Conservation (phyloP, 148 eudicot species). For the Talinum fruticosum region DNA sequence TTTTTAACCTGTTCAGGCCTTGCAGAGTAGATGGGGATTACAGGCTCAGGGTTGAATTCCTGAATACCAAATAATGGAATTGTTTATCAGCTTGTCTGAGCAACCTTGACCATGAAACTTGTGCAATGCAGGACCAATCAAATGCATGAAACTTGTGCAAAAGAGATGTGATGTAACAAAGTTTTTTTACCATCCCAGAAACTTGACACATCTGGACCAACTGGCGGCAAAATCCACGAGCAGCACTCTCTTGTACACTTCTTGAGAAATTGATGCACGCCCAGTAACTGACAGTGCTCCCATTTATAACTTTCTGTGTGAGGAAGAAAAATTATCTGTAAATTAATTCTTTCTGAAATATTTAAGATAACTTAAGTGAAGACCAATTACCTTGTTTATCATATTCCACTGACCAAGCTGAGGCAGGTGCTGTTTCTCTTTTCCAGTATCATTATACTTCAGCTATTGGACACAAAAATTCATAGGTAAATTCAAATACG, state of each 20-base stretch:
- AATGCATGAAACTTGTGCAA: neutral
- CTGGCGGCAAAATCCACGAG: conserved; percentile 71
- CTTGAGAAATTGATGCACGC: conserved; percentile 79
- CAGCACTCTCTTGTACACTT: conserved; percentile 58
- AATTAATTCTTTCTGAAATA: neutral
- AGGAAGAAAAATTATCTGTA: conserved; percentile 3
- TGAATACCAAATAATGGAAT: conserved; percentile 15
- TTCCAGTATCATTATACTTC: conserved; percentile 62
- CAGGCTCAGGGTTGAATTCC: conserved; percentile 71
- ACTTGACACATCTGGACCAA: conserved; percentile 67
- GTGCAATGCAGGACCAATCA: neutral
- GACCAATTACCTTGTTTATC: conserved; percentile 58
- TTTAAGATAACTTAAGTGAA: conserved; percentile 1
- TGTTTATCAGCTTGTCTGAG: neutral
- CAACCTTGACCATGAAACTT: neutral
- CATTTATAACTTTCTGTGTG: conserved; percentile 73
- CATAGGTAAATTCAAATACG: neutral
- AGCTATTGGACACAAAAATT: conserved; percentile 36
- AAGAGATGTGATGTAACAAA: neutral
- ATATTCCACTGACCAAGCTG: conserved; percentile 87
- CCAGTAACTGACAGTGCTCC: conserved; percentile 62
- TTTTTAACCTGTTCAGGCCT: conserved; percentile 77
- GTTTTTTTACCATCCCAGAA: conserved; percentile 63
- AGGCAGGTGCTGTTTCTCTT: conserved; percentile 64
- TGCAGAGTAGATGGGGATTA: conserved; percentile 60